Base-by-base conservation (phyloP, 1,284 basidiomycete genomes). In the Trametes pubescens region DNA sequence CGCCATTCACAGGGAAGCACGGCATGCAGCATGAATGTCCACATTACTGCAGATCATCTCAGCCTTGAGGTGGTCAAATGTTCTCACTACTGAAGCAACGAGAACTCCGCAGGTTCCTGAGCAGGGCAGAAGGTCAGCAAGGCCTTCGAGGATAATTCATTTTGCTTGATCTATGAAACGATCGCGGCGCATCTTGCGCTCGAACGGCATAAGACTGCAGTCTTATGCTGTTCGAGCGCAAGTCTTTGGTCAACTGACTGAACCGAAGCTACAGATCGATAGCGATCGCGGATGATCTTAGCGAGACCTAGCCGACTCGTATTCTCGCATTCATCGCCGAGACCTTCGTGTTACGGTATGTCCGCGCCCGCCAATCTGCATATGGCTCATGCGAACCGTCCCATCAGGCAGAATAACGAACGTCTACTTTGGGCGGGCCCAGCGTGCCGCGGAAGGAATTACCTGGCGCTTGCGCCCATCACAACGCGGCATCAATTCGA, bases 401-500 rank as follows among this genome's bases (percentile, higher is more conserved):
- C 40, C 53, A 37, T 51, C 44, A 54, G 53, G 40, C 14, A 48
- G n/a, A 13, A 43, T 26, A 16, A 21, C 34, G 29, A 22, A 8
- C 38, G 16, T 11, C 22, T 24, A 37, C 24, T 38, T 49, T 49
- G 40, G 46, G 63, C 63, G 48, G 47, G 63, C 32, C 49, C 35
- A 51, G 44, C 60, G 38, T 51, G 47, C 47, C 47, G 54, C 29
- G 29, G 53, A 34, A 51, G 22, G 48, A 44, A 44, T 35, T 24
- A 21, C 48, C 56, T 49, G 34, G 56, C 46, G 54, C 34, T 35
- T 58, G 14, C 52, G 32, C 34, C 57, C 60, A 65, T 65, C 60
- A 65, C 52, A 57, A 59, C 40, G 61, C 48, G 64, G 64, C 61
- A 62, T 65, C 64, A 62, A 51, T 44, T 40, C 51, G 46, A 55